phyloP scores from a whole-genome alignment of 2,329 filamentous ascomycete species.

The Aspergillus melleus region DNA sequence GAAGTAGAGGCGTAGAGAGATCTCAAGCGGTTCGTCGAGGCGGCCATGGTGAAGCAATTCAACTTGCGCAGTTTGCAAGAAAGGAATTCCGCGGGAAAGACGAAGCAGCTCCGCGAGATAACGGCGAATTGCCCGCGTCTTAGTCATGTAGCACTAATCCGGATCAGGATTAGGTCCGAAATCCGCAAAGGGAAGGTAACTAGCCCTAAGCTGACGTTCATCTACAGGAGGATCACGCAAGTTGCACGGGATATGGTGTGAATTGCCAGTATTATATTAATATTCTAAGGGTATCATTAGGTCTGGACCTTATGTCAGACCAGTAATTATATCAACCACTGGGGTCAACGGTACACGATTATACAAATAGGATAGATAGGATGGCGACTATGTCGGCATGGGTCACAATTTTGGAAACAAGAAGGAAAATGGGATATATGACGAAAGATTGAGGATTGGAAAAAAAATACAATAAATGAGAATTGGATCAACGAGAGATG shows the following conservation, averaged over 20 bases:
- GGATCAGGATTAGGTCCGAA: neutral
- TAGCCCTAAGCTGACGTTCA: neutral
- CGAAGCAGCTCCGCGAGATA: conserved; percentile 7
- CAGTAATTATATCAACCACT: conserved; percentile 19
- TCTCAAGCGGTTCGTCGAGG: conserved; percentile 33
- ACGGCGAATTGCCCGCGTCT: conserved; percentile 1
- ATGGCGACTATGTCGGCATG: neutral
- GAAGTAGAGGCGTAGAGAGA: conserved; percentile 30
- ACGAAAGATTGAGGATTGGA: neutral
- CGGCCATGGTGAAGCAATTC: conserved; percentile 32
- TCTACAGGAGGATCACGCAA: neutral
- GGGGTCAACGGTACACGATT: conserved; percentile 1
- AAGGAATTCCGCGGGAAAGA: conserved; percentile 33
- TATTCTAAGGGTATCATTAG: conserved; percentile 12
- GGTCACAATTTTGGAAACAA: neutral
- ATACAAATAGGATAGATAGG: neutral
- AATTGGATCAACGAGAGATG: neutral
- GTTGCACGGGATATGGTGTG: neutral
- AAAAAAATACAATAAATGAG: neutral
- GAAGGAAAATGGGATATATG: neutral
- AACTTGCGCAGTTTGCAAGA: conserved; percentile 11
- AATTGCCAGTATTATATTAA: neutral
- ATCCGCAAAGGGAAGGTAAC: neutral
- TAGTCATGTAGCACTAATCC: conserved; percentile 8
- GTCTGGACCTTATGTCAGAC: neutral